phyloP scores from a whole-genome alignment of 352 stramenopile genomes.

The Phytopythium delawarense region DNA sequence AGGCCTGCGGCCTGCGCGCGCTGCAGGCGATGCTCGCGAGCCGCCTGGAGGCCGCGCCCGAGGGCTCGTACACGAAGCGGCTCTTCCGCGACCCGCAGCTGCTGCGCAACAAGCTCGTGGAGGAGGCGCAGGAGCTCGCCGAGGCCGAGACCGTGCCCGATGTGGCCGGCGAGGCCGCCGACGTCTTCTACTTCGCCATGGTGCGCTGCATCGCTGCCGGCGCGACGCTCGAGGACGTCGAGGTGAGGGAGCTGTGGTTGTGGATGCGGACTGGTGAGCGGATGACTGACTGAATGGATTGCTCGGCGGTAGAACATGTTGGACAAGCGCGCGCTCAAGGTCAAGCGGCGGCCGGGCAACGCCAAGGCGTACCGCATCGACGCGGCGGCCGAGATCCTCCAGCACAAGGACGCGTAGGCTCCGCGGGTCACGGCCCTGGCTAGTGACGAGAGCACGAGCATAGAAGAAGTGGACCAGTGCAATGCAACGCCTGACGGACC shows the following conservation, averaged over 20 bases:
- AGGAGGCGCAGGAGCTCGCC: conserved; percentile 93
- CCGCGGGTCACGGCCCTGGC: too few species aligned
- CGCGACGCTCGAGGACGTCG: conserved; percentile 90
- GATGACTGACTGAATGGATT: neutral
- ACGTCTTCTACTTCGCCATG: conserved; percentile 97
- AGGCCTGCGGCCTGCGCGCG: conserved; percentile 78
- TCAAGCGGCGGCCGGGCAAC: conserved; percentile 87
- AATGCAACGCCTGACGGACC: neutral
- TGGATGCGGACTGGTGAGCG: conserved; percentile 5
- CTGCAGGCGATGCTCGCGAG: conserved; percentile 89
- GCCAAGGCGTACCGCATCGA: conserved; percentile 86
- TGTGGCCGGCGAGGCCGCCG: conserved; percentile 92
- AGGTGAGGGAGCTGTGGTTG: conserved; percentile 31
- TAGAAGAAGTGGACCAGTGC: neutral
- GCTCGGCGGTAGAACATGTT: conserved; percentile 60
- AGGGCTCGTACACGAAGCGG: conserved; percentile 95
- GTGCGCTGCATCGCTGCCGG: conserved; percentile 89
- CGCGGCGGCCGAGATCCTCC: conserved; percentile 68
- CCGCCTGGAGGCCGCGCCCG: conserved; percentile 81
- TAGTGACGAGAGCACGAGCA: too few species aligned
- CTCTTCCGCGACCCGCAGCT: conserved; percentile 92
- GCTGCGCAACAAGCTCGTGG: conserved; percentile 95
- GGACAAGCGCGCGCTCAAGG: conserved; percentile 91
- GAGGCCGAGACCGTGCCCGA: conserved; percentile 84
- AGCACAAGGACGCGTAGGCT: conserved; percentile 25